These are phyloP conservation scores for Naganishia antarctica DNA, from an alignment of 768 basidiomycete species.

Conservation along the genomic window DNA sequence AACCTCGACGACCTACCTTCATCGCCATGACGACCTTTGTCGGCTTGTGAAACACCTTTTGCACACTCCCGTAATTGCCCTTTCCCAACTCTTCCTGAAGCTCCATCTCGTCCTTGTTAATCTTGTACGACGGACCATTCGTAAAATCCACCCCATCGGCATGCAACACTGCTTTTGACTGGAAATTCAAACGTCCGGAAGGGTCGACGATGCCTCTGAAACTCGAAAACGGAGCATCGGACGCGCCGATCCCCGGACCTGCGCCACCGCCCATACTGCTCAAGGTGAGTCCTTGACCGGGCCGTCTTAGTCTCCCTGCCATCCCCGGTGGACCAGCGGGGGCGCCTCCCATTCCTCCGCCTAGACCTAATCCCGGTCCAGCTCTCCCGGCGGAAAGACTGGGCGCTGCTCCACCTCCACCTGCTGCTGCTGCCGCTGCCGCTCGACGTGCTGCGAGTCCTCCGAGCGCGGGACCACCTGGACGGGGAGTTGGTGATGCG, in stretches of 20 bases:
- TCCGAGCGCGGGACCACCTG: slow-evolving; percentile 33
- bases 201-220: slow-evolving; percentile 97
- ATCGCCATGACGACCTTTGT: slow-evolving; percentile 97
- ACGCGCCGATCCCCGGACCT: slow-evolving; percentile 56
- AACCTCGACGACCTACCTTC: slow-evolving; percentile 77
- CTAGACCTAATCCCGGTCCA: not conserved
- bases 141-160: slow-evolving; percentile 83
- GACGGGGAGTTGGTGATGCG: slow-evolving; percentile 31
- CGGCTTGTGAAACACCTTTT: slow-evolving; percentile 87
- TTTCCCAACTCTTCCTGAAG: slow-evolving; percentile 89
- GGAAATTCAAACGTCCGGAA: slow-evolving; percentile 89
- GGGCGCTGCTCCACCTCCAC: slow-evolving; percentile 27
- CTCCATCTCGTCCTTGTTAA: slow-evolving; percentile 90
- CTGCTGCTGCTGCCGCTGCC: slow-evolving; percentile 31
- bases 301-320: slow-evolving; percentile 40
- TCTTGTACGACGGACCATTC: slow-evolving; percentile 80
- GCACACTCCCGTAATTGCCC: slow-evolving; percentile 96
- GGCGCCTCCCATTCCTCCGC: slow-evolving; percentile 19
- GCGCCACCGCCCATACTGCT: slow-evolving; percentile 64
- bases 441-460: slow-evolving; percentile 52
- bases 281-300: slow-evolving; percentile 55
- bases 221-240: slow-evolving; percentile 61
- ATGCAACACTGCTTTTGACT: slow-evolving; percentile 85
- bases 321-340: slow-evolving; percentile 3
- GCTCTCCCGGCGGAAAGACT: slow-evolving; percentile 16